phyloP scores from a whole-genome alignment of 768 basidiomycete species.

The Clitopilus hobsonii region DNA sequence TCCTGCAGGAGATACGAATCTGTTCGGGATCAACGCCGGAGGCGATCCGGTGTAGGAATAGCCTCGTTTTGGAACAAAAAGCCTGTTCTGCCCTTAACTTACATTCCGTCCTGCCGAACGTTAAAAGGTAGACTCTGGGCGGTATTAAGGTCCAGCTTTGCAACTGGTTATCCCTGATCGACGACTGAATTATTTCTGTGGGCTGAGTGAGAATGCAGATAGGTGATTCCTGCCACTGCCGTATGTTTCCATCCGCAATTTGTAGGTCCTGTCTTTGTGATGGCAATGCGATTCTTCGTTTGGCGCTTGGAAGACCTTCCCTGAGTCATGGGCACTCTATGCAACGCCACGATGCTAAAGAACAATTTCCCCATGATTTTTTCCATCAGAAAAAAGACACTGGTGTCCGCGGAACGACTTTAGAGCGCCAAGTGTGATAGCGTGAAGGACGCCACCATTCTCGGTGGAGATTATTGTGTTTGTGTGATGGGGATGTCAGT shows the following conservation, averaged over 20 bases:
- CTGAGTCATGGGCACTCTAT: neutral
- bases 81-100: neutral
- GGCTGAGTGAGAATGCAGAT: neutral
- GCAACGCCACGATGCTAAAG: no score
- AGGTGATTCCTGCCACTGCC: no score
- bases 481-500: neutral
- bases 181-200: neutral
- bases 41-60: neutral
- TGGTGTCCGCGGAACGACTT: neutral
- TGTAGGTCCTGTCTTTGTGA: neutral
- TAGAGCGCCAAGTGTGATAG: neutral
- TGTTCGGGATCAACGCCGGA: neutral
- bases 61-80: neutral
- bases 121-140: no score
- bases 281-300: neutral
- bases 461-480: conserved; percentile 1
- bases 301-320: neutral
- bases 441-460: neutral
- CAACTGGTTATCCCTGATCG: neutral
- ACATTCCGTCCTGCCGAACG: no score
- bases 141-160: neutral
- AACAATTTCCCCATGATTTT: neutral
- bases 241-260: no score
- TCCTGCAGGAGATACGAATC: neutral
- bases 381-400: neutral